These are phyloP conservation scores for Neurospora tetrasperma DNA, from an alignment of 495 filamentous ascomycete genomes.

Conservation along the genomic window DNA sequence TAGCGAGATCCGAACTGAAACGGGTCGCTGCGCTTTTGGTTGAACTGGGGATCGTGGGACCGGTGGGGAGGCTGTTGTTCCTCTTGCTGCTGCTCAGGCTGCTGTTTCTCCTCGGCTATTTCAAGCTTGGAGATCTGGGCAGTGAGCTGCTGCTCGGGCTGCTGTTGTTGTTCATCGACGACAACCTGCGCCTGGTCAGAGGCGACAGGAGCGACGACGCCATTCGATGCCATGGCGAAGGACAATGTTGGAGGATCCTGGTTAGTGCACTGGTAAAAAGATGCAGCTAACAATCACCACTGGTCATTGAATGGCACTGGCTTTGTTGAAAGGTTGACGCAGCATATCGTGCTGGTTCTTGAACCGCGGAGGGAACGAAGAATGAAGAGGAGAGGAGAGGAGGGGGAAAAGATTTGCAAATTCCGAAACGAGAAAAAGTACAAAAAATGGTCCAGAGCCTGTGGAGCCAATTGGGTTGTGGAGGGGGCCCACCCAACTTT, in stretches of 20 bases:
- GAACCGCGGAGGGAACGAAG: constrained; percentile 7
- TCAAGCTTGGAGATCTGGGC: constrained; percentile 21
- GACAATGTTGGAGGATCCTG: background rate
- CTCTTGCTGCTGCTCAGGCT: constrained; percentile 3
- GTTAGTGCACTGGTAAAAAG: constrained; percentile 11
- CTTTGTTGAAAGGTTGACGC: constrained; percentile 11
- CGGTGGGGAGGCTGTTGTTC: constrained; percentile 32
- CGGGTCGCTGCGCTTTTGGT: constrained; percentile 75
- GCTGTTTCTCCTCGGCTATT: constrained; percentile 12
- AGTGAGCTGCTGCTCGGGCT: constrained; percentile 14
- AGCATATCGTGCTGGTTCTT: constrained; percentile 12
- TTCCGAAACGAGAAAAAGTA: constrained; percentile 1
- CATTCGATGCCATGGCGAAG: constrained; percentile 15
- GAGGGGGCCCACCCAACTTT: background rate
- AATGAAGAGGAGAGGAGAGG: constrained; percentile 5
- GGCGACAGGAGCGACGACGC: constrained; percentile 3
- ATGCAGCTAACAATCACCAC: constrained; percentile 17
- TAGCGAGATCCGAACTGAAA: constrained; percentile 91
- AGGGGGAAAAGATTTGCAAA: constrained; percentile 4
- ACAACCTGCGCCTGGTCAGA: background rate
- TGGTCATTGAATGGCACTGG: constrained; percentile 19
- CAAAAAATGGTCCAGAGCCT: constrained; percentile 8
- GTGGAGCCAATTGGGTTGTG: background rate
- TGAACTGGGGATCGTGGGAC: constrained; percentile 46
- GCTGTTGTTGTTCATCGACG: background rate